Conservation (phyloP, 768 basidiomycete species). For the Russula brevipes region DNA sequence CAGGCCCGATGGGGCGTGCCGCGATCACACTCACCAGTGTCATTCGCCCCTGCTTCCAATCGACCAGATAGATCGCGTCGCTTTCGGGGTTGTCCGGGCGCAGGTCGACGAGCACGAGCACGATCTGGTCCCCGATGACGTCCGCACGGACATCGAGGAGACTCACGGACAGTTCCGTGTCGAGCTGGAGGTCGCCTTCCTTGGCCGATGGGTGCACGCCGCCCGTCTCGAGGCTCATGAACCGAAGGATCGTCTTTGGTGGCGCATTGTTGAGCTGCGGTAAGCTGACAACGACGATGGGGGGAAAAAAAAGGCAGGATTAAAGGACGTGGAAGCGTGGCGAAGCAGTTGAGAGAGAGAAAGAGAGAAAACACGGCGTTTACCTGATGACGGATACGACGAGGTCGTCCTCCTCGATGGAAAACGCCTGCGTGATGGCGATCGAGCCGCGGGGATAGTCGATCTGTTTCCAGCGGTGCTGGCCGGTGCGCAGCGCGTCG, state of each 20-base stretch:
- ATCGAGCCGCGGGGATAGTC: conserved; percentile 14
- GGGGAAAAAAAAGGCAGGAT: background rate
- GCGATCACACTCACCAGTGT: conserved; percentile 2
- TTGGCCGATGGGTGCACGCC: background rate
- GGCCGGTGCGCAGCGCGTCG: conserved; percentile 9
- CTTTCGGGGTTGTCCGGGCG: background rate
- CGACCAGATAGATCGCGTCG: conserved; percentile 4
- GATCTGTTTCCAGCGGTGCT: conserved; percentile 8
- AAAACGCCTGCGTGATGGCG: conserved; percentile 18
- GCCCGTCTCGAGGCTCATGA: conserved; percentile 16
- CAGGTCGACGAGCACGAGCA: conserved; percentile 12
- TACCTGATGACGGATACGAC: conserved; percentile 21
- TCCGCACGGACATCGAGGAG: conserved; percentile 8
- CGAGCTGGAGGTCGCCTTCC: conserved; percentile 1
- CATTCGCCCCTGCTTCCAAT: conserved; percentile 7
- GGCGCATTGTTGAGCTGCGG: background rate
- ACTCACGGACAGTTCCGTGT: conserved; percentile 6
- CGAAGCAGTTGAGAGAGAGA: background rate
- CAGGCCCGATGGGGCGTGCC: no score
- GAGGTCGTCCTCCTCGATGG: conserved; percentile 15
- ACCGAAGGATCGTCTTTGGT: conserved; percentile 4
- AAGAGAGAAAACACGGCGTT: background rate
- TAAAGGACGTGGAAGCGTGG: background rate
- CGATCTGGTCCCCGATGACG: conserved; percentile 3
- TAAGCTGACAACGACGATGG: background rate